Conservation (phyloP, 129 eudicot species). For the Mikania micrantha region DNA sequence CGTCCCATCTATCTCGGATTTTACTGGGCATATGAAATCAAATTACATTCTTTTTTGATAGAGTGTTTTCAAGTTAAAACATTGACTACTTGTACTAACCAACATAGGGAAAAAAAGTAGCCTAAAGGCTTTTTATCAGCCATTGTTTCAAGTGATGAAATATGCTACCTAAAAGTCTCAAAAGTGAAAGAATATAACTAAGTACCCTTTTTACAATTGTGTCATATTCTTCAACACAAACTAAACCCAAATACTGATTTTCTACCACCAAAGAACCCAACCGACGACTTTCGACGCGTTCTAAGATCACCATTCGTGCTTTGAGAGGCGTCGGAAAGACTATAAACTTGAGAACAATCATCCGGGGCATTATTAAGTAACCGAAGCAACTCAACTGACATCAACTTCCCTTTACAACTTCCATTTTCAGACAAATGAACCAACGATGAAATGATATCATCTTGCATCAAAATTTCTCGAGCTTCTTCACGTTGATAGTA, state of each 20-base stretch:
- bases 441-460: conserved; percentile 17
- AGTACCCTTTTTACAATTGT: background rate
- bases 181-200: background rate
- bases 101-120: no score
- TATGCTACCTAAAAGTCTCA: no score
- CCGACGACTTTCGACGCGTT: conserved; percentile 4
- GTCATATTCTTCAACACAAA: conserved; percentile 5
- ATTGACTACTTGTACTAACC: no score
- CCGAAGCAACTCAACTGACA: conserved; percentile 27
- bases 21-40: no score
- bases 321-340: conserved; percentile 13
- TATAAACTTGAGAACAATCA: conserved; percentile 19
- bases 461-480: conserved; percentile 12
- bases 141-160: no score
- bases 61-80: no score
- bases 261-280: conserved; percentile 15
- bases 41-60: no score
- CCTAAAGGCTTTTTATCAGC: no score
- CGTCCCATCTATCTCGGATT: no score
- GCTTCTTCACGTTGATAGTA: conserved; percentile 22
- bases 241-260: background rate
- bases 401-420: conserved; percentile 20
- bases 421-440: conserved; percentile 16
- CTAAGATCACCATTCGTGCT: conserved; percentile 11
- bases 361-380: conserved; percentile 11